phyloP scores from a whole-genome alignment of 306 rosid genomes.

The Begonia loranthoides region DNA sequence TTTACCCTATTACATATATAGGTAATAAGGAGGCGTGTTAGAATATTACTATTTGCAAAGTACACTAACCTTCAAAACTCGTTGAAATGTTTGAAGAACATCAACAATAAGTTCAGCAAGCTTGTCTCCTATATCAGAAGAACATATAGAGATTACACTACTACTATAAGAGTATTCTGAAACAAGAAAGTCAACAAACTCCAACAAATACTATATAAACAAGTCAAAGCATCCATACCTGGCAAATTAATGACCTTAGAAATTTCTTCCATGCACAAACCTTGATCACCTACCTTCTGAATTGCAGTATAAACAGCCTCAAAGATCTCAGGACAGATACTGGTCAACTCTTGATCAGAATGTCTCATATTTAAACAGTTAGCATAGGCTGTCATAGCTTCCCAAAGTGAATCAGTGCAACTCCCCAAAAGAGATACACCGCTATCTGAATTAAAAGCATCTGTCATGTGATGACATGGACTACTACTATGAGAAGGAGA shows the following conservation, averaged over 20 bases:
- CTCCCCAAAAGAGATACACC: constrained; percentile 20
- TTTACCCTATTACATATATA: too few relatives aligned
- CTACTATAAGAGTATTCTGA: neutral
- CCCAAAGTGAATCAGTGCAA: constrained; percentile 51
- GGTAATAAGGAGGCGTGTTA: too few relatives aligned
- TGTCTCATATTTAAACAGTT: constrained; percentile 21
- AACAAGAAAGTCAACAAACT: constrained; percentile 6
- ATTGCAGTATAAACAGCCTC: constrained; percentile 52
- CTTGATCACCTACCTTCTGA: constrained; percentile 85
- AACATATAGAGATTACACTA: constrained; percentile 1
- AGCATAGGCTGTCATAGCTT: constrained; percentile 63
- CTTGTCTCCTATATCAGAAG: constrained; percentile 33
- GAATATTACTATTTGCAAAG: neutral
- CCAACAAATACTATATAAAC: neutral
- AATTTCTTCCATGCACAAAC: constrained; percentile 69
- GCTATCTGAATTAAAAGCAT: constrained; percentile 23
- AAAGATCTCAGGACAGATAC: constrained; percentile 48
- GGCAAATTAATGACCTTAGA: constrained; percentile 41
- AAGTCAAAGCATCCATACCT: constrained; percentile 33
- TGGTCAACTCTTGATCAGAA: constrained; percentile 25
- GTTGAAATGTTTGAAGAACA: constrained; percentile 63
- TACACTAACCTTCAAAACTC: constrained; percentile 51
- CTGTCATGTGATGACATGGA: constrained; percentile 27
- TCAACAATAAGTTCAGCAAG: constrained; percentile 46
- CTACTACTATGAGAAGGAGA: constrained; percentile 15